A percentile compares a stretch with the other conserved stretches of the same genome.
These are phyloP conservation scores for Allomyces arbusculus DNA, from an alignment of 192 early-diverging fungal species.

Conservation along the genomic window DNA sequence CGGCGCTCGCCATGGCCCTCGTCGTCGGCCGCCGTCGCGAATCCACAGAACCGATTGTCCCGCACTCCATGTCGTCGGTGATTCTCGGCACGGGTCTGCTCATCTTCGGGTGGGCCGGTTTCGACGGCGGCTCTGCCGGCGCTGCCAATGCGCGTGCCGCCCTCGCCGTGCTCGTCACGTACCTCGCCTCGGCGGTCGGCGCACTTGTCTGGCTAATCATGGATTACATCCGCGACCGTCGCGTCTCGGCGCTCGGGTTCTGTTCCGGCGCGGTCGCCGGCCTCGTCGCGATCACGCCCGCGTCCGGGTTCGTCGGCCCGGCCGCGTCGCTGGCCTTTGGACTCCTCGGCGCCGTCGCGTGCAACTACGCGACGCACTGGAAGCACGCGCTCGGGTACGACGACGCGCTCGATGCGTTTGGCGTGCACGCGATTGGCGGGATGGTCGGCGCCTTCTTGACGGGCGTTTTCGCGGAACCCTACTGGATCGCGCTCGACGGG, in stretches of 20 bases:
- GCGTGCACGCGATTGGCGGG: slow-evolving; percentile 71
- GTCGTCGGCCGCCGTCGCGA: slow-evolving; percentile 59
- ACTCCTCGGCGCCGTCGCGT: slow-evolving; percentile 41
- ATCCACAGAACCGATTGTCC: slow-evolving; percentile 44
- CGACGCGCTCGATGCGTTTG: slow-evolving; percentile 82
- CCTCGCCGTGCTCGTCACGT: slow-evolving; percentile 67
- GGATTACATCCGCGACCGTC: slow-evolving; percentile 56
- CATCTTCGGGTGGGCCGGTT: slow-evolving; percentile 94
- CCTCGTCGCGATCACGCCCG: slow-evolving; percentile 83
- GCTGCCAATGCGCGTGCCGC: slow-evolving; percentile 64
- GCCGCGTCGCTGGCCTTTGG: slow-evolving; percentile 70
- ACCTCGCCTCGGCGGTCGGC: slow-evolving; percentile 61
- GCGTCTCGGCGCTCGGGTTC: slow-evolving; percentile 76
- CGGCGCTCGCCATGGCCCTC: slow-evolving; percentile 61
- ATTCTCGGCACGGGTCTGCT: slow-evolving; percentile 72
- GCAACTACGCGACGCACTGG: slow-evolving; percentile 61
- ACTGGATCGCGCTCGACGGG: slow-evolving; percentile 43
- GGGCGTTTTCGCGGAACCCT: slow-evolving; percentile 70
- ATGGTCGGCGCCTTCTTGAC: slow-evolving; percentile 68
- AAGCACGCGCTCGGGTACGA: slow-evolving; percentile 76
- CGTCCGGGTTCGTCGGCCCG: slow-evolving; percentile 64
- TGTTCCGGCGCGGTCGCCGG: slow-evolving; percentile 88
- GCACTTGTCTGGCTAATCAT: slow-evolving; percentile 64
- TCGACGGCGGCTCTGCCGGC: slow-evolving; percentile 77
- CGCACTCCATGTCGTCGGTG: slow-evolving; percentile 81